Evolutionary conservation across 2,329 filamentous ascomycete genomes (phyloP).

Genomic region (Aspergillus caelatus): DNA sequence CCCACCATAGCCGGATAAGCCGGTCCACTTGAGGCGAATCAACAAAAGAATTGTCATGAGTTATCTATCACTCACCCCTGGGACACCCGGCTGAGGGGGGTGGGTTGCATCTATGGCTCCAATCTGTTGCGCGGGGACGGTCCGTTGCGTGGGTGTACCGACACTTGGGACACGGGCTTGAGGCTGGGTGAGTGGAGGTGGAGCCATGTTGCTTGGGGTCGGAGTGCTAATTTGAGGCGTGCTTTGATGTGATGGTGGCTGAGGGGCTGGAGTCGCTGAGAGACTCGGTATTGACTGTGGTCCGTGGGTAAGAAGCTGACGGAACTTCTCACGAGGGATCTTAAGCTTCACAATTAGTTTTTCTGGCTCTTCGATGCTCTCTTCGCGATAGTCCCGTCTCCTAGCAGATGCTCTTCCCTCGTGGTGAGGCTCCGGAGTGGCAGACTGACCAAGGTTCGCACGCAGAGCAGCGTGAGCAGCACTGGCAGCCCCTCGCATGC

Average conservation of each 20-base stretch:
- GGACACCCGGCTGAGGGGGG: conserved; percentile 44
- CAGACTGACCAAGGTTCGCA: conserved; percentile 74
- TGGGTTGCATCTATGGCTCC: conserved; percentile 51
- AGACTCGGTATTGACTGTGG: conserved; percentile 34
- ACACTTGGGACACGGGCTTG: conserved; percentile 29
- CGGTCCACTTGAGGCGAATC: not conserved
- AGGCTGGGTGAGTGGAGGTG: conserved; percentile 35
- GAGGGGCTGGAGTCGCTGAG: conserved; percentile 47
- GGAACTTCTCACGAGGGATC: conserved; percentile 71
- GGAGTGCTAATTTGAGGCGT: conserved; percentile 55
- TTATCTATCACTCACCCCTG: conserved; percentile 46
- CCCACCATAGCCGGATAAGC: conserved; percentile 6
- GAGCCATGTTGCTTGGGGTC: conserved; percentile 56
- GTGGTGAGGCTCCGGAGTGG: conserved; percentile 78
- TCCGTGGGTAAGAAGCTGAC: conserved; percentile 62
- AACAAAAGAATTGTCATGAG: conserved; percentile 10
- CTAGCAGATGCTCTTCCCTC: conserved; percentile 71
- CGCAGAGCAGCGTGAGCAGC: conserved; percentile 85
- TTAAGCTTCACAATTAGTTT: conserved; percentile 74
- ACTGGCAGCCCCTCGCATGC: conserved; percentile 84
- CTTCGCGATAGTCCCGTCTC: conserved; percentile 72
- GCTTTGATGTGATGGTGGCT: conserved; percentile 46
- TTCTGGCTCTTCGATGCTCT: conserved; percentile 72
- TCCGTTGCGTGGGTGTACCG: conserved; percentile 27
- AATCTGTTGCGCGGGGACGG: conserved; percentile 39